These are phyloP conservation scores for Bryopsis sp. DNA, from an alignment of 139 green algal genomes.

Conservation along the genomic window DNA sequence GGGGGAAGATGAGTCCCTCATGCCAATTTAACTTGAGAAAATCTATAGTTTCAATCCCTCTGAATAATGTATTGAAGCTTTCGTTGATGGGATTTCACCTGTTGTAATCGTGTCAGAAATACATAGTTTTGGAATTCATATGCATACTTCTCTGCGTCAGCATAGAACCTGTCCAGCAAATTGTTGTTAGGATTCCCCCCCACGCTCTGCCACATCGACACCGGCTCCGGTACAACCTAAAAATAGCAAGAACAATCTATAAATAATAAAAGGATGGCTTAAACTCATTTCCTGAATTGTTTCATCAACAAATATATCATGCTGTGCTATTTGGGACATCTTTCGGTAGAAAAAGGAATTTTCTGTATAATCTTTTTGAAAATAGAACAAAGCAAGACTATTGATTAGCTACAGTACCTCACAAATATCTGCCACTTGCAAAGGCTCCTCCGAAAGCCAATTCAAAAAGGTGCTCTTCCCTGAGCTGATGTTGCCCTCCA, in stretches of 20 bases:
- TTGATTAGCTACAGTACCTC: constrained; percentile 25
- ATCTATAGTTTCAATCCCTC: too few relatives aligned
- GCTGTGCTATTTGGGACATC: neutral
- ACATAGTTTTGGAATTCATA: constrained; percentile 99
- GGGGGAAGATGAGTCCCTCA: too few relatives aligned
- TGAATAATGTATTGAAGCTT: too few relatives aligned
- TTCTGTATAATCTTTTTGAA: neutral
- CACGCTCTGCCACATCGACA: constrained; percentile 85
- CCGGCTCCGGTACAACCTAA: constrained; percentile 86
- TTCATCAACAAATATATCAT: neutral
- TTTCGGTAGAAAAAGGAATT: neutral
- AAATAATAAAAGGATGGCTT: constrained; percentile 1
- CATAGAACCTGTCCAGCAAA: constrained; percentile 89
- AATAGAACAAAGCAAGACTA: neutral
- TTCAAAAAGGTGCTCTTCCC: constrained; percentile 92
- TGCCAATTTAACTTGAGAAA: too few relatives aligned
- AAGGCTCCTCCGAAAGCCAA: constrained; percentile 26
- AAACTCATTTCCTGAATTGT: neutral
- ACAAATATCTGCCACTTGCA: constrained; percentile 41
- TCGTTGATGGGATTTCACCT: too few relatives aligned
- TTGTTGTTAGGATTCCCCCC: constrained; percentile 48
- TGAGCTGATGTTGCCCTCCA: constrained; percentile 95
- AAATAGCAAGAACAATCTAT: neutral
- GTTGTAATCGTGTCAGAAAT: constrained; percentile 77
- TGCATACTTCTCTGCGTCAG: constrained; percentile 69